Evolutionary conservation across 495 filamentous ascomycete species (phyloP).

Genomic region (Xylaria flabelliformis): DNA sequence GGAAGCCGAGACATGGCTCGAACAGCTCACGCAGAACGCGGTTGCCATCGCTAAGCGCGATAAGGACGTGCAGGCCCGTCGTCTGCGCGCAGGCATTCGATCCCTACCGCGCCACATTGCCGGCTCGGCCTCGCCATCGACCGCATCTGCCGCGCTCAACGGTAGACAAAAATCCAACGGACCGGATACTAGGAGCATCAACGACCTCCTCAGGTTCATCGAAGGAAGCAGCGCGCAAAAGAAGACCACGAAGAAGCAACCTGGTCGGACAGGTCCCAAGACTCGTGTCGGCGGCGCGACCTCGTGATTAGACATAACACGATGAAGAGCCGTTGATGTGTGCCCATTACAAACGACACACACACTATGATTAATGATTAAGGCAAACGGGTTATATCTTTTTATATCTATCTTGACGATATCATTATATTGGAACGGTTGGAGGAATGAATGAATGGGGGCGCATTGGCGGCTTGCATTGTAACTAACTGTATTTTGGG

Average conservation of each 20-base stretch:
- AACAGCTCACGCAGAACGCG: constrained; percentile 92
- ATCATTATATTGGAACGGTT: not conserved
- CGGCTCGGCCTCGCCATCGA: constrained; percentile 44
- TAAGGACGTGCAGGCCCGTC: constrained; percentile 79
- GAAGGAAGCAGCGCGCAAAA: constrained; percentile 71
- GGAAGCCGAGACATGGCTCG: constrained; percentile 93
- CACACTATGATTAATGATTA: not conserved
- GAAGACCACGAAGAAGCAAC: constrained; percentile 72
- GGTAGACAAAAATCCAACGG: constrained; percentile 35
- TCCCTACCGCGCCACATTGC: constrained; percentile 57
- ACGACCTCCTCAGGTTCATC: constrained; percentile 87
- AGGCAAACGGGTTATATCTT: not conserved
- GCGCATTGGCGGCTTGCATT: constrained; percentile 4
- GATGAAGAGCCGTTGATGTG: not conserved
- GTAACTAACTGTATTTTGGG: constrained; percentile 1
- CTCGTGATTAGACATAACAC: constrained; percentile 10
- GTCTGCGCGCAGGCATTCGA: constrained; percentile 60
- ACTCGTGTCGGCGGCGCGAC: constrained; percentile 56
- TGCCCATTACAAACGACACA: not conserved
- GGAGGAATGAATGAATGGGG: too few species aligned
- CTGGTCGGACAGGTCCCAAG: constrained; percentile 73
- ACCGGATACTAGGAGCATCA: constrained; percentile 77
- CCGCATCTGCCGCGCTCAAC: constrained; percentile 32
- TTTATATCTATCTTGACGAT: not conserved
- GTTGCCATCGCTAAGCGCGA: constrained; percentile 91